A percentile compares a stretch with the other conserved stretches of the same genome.
Conservation (phyloP, 768 basidiomycete species). For the Daedalea quercina region DNA sequence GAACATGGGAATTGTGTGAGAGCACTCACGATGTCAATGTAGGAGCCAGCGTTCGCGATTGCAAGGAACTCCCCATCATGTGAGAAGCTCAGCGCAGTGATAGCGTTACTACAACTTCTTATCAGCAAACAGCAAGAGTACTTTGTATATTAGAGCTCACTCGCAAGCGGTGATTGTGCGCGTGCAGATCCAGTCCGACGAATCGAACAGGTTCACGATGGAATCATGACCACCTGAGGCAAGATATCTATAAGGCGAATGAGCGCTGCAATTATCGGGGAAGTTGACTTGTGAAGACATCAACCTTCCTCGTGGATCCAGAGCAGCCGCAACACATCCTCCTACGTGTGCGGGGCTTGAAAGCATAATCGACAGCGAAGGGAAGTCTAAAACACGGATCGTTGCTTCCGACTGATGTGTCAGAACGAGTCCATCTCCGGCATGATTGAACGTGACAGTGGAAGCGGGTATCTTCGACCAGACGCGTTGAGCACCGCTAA, state of each 20-base stretch:
- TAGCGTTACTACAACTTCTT: slow-evolving; percentile 51
- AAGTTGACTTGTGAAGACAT: slow-evolving; percentile 2
- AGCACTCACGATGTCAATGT: slow-evolving; percentile 67
- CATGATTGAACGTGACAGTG: slow-evolving; percentile 70
- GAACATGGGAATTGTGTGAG: not conserved
- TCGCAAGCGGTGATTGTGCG: slow-evolving; percentile 77
- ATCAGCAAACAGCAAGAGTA: no score
- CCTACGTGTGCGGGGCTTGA: slow-evolving; percentile 72
- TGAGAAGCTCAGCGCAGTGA: slow-evolving; percentile 73
- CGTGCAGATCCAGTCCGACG: slow-evolving; percentile 74
- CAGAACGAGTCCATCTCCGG: slow-evolving; percentile 64
- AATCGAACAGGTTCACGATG: slow-evolving; percentile 77
- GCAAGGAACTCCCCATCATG: slow-evolving; percentile 81
- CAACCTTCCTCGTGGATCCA: slow-evolving; percentile 75
- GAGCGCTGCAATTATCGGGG: not conserved
- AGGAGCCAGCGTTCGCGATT: slow-evolving; percentile 62
- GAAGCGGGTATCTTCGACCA: slow-evolving; percentile 49
- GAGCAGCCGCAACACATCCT: slow-evolving; percentile 68
- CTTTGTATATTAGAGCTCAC: slow-evolving; percentile 33
- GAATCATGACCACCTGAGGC: slow-evolving; percentile 79
- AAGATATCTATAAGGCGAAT: slow-evolving; percentile 45
- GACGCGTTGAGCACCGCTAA: no score
- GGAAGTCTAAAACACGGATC: slow-evolving; percentile 65
- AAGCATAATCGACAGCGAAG: slow-evolving; percentile 50
- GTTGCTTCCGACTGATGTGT: slow-evolving; percentile 59